Evolutionary conservation across 257 asterid genomes (phyloP), one percentile per base, ranked within the genome.

Genomic region (Solanum ossicruentum): DNA sequence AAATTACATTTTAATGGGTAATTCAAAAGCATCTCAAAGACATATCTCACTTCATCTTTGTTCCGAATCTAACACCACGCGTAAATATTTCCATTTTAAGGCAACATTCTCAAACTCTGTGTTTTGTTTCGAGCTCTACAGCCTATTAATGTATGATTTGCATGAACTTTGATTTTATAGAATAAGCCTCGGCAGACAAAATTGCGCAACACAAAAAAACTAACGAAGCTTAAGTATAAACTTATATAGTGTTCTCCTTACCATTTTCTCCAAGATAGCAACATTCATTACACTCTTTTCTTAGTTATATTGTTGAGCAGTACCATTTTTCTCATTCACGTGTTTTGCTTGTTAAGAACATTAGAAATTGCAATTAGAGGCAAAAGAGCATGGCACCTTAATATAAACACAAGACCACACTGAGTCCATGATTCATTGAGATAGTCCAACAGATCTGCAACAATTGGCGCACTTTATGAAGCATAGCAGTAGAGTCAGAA

Each of bases 401-500:
- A 28, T 75, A 75, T 26, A 75, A 49, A 23, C 63, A 16, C 49
- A 52, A 52, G 23, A 77, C 47, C 26, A 78, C 63, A 97, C 79
- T 93, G 99, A 56, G 98, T 97, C 98, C 99, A 97, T 3, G 98
- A 97, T 89, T 97, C 98, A 63, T 97, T 97, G 69, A 97, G 98
- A 91, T 92, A 97, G 81, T 97, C 98, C 87, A 95, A 88, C 84
- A 97, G 92, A 87, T 94, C 98, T 13, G 93, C 90, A 66, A 97
- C 96, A 75, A 97, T 90, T 20, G 98, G 93, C 69, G 88, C 86
- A 84, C 90, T 84, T 32, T 32, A 32, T 3, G 36, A 32, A 36
- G 41, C 41, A 36, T 4, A 36, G 7, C 41, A 1, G 41, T 5
- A 36, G 41, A 36, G 41, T 36, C 41, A 36, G 6, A 32, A 32